These are phyloP conservation scores for Uronychia setigera DNA, from an alignment of 73 alveolate species.

Conservation along the genomic window DNA sequence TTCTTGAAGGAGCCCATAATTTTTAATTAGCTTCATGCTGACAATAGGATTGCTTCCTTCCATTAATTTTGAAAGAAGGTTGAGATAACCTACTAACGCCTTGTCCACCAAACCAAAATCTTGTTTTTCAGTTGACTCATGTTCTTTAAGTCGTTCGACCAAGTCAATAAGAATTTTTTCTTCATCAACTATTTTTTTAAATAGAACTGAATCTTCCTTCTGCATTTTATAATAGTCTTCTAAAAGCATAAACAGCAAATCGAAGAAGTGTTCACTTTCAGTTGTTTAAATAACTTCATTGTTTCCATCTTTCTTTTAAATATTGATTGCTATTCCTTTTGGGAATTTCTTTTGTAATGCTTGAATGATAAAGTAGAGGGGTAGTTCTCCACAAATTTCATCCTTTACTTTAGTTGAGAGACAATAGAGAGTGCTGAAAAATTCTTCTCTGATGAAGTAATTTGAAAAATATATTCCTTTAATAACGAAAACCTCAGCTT, in stretches of 20 bases:
- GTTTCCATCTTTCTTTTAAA: not conserved
- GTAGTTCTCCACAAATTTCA: constrained; percentile 1
- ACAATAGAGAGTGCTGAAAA: constrained; percentile 12
- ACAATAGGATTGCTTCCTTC: not conserved
- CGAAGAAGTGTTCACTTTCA: constrained; percentile 55
- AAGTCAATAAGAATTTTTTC: constrained; percentile 29
- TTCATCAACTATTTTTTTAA: constrained; percentile 40
- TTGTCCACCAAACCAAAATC: constrained; percentile 12
- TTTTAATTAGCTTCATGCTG: constrained; percentile 33
- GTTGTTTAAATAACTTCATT: not conserved
- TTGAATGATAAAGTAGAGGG: constrained; percentile 5
- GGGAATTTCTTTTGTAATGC: constrained; percentile 15
- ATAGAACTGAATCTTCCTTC: not conserved
- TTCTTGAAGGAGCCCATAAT: constrained; percentile 47
- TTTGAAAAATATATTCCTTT: constrained; percentile 10
- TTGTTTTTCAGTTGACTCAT: constrained; percentile 11
- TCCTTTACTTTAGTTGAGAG: not conserved
- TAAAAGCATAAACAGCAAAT: constrained; percentile 42
- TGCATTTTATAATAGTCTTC: constrained; percentile 35
- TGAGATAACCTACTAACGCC: constrained; percentile 23
- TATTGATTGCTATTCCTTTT: not conserved
- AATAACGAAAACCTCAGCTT: not conserved
- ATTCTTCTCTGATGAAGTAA: constrained; percentile 56
- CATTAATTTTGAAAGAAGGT: not conserved
- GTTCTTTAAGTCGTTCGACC: constrained; percentile 43